Conservation (phyloP, 768 basidiomycete genomes). For the Nidularia sp. region DNA sequence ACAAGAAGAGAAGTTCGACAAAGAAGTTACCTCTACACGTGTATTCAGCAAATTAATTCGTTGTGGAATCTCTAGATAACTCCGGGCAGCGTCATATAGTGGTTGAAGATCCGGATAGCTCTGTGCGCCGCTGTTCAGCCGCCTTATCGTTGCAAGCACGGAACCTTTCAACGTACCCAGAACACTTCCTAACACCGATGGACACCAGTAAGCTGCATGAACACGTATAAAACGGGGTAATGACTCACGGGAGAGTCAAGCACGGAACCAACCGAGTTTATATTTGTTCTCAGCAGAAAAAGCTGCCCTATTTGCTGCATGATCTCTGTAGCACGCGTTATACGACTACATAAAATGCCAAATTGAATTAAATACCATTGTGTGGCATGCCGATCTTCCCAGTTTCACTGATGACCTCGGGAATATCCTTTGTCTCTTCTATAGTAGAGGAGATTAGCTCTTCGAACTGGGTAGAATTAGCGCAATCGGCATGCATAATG, state of each 20-base stretch:
- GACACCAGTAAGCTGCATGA: constrained; percentile 1
- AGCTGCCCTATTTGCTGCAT: constrained; percentile 97
- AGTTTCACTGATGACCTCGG: constrained; percentile 88
- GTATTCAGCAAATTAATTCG: constrained; percentile 91
- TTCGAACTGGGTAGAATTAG: constrained; percentile 60
- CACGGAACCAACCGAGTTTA: constrained; percentile 95
- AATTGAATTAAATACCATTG: constrained; percentile 46
- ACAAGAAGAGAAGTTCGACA: constrained; percentile 4
- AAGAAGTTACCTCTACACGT: constrained; percentile 72
- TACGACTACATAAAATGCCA: constrained; percentile 5
- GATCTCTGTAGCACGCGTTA: constrained; percentile 54
- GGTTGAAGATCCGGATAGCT: constrained; percentile 94
- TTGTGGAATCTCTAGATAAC: constrained; percentile 93
- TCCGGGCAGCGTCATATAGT: constrained; percentile 88
- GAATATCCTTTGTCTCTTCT: constrained; percentile 95
- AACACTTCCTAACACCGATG: constrained; percentile 71
- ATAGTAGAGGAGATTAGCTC: constrained; percentile 89
- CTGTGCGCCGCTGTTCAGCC: constrained; percentile 31
- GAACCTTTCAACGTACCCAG: constrained; percentile 56
- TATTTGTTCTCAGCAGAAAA: constrained; percentile 90
- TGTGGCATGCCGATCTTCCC: constrained; percentile 92
- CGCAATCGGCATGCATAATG: neutral
- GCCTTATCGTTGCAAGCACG: neutral
- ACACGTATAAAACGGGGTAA: too few relatives aligned
- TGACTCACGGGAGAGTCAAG: constrained; percentile 84